Conservation (phyloP, 352 stramenopile species). For the Phytophthora ramorum region DNA sequence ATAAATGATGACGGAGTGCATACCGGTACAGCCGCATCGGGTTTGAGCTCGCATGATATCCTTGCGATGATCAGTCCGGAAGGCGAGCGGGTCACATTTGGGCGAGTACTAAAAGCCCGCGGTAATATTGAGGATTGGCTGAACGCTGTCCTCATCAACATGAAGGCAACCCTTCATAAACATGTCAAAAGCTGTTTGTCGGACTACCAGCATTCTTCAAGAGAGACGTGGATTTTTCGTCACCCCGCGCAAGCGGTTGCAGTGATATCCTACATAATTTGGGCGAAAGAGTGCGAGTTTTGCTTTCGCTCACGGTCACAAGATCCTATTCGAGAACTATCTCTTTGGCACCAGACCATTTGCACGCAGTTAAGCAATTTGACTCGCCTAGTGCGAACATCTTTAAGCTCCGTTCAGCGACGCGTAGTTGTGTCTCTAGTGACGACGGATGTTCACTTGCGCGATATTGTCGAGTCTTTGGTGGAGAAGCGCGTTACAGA, state of each 20-base stretch:
- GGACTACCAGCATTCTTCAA: slow-evolving; percentile 87
- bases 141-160: slow-evolving; percentile 72
- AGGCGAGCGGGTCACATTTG: slow-evolving; percentile 81
- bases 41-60: slow-evolving; percentile 54
- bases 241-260: slow-evolving; percentile 92
- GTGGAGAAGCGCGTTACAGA: slow-evolving; percentile 54
- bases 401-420: slow-evolving; percentile 62
- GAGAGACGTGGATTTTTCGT: slow-evolving; percentile 86
- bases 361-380: slow-evolving; percentile 71
- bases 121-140: slow-evolving; percentile 92
- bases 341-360: slow-evolving; percentile 74
- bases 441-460: slow-evolving; percentile 81
- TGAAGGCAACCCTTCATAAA: slow-evolving; percentile 74
- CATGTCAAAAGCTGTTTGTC: slow-evolving; percentile 80
- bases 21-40: slow-evolving; percentile 3
- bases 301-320: slow-evolving; percentile 63
- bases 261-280: slow-evolving; percentile 91
- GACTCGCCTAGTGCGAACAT: slow-evolving; percentile 67
- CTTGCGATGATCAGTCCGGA: slow-evolving; percentile 84
- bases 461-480: slow-evolving; percentile 79
- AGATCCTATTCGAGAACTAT: slow-evolving; percentile 59
- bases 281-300: slow-evolving; percentile 72
- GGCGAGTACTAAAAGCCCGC: slow-evolving; percentile 76
- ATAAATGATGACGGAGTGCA: slow-evolving; percentile 57
- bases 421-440: slow-evolving; percentile 72